phyloP scores from a whole-genome alignment of 257 asterid genomes.

The Galeopsis tetrahit region DNA sequence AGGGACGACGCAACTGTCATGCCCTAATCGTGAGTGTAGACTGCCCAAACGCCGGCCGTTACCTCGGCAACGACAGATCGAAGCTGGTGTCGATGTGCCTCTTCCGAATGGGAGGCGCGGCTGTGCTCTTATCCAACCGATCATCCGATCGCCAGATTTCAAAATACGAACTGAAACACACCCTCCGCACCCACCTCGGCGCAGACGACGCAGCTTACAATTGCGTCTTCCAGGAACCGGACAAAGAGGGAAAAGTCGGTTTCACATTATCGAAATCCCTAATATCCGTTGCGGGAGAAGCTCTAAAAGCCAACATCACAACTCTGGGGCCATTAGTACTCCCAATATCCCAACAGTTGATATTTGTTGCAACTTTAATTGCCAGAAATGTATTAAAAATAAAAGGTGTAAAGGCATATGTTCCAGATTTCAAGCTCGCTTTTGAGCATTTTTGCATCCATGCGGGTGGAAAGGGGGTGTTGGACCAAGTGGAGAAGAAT shows the following conservation, averaged over 20 bases:
- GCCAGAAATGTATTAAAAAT: constrained; percentile 43
- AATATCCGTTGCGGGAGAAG: constrained; percentile 27
- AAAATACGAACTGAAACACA: constrained; percentile 36
- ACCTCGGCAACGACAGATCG: constrained; percentile 28
- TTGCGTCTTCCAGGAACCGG: constrained; percentile 28
- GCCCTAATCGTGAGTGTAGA: constrained; percentile 36
- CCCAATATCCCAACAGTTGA: constrained; percentile 61
- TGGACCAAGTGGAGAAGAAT: constrained; percentile 43
- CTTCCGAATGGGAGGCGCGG: constrained; percentile 44
- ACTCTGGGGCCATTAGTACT: constrained; percentile 62
- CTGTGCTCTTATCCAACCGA: constrained; percentile 34
- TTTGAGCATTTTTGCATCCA: constrained; percentile 49
- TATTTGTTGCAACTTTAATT: constrained; percentile 43
- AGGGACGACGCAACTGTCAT: neutral
- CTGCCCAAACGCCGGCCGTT: constrained; percentile 28
- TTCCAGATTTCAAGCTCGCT: constrained; percentile 46
- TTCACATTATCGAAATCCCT: constrained; percentile 14
- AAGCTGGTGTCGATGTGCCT: constrained; percentile 37
- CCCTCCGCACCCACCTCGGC: constrained; percentile 33
- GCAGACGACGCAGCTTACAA: constrained; percentile 35
- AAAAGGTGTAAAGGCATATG: constrained; percentile 32
- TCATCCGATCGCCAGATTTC: constrained; percentile 21
- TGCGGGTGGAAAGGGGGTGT: constrained; percentile 42
- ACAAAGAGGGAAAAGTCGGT: constrained; percentile 15
- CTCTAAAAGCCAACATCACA: constrained; percentile 32